phyloP scores from a whole-genome alignment of 2,329 filamentous ascomycete genomes.

The Blastomyces parvus region DNA sequence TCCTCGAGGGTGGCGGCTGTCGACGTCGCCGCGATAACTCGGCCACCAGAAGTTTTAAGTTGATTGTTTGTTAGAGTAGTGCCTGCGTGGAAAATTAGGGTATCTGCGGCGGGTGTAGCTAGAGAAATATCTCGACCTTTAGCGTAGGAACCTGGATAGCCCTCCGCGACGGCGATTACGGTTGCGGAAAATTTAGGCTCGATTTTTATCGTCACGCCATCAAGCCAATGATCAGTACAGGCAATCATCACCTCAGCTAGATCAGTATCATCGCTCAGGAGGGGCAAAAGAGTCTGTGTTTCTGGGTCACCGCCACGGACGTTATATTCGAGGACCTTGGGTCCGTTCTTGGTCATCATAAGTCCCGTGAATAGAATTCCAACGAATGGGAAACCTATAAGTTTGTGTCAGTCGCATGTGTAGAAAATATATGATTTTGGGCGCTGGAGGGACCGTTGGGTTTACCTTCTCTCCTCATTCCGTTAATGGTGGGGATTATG shows the following conservation, averaged over 20 bases:
- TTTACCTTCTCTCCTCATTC: conserved; percentile 67
- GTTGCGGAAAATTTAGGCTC: conserved; percentile 69
- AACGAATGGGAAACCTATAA: conserved; percentile 33
- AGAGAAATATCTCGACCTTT: conserved; percentile 62
- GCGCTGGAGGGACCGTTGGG: too few relatives aligned
- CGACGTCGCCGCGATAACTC: conserved; percentile 88
- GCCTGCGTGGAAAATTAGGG: conserved; percentile 85
- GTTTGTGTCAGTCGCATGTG: background rate
- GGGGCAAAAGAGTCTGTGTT: conserved; percentile 73
- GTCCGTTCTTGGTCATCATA: conserved; percentile 76
- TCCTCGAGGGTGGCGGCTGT: conserved; percentile 65
- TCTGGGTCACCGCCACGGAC: conserved; percentile 89
- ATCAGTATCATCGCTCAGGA: conserved; percentile 69
- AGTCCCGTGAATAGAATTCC: conserved; percentile 52
- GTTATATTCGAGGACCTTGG: conserved; percentile 85
- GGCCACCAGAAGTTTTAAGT: conserved; percentile 70
- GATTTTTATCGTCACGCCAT: conserved; percentile 58
- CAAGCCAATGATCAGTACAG: conserved; percentile 65
- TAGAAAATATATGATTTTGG: background rate
- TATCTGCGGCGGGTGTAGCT: conserved; percentile 44
- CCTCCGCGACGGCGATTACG: conserved; percentile 85
- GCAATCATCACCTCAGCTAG: conserved; percentile 82
- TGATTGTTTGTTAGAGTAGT: conserved; percentile 56
- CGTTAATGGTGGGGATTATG: conserved; percentile 79
- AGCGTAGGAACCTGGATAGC: conserved; percentile 77